Percentiles rank a stretch among this genome's conserved stretches.
Evolutionary conservation across 2,329 filamentous ascomycete species (phyloP).

Genomic region (Paraphaeosphaeria sporulosa): DNA sequence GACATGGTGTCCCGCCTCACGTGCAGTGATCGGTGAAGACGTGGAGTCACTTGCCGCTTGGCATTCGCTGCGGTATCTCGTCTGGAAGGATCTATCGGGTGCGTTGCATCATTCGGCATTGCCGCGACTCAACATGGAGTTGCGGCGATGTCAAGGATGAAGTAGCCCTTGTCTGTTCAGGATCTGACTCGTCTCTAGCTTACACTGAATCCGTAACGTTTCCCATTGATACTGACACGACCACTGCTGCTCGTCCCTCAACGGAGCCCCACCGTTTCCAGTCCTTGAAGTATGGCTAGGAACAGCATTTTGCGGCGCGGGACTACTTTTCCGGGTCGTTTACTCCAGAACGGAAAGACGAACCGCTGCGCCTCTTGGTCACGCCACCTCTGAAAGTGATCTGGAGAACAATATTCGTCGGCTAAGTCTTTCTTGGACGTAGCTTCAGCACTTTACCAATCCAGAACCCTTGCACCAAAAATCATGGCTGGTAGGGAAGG

Average conservation of each 20-base stretch:
- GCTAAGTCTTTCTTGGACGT: background rate
- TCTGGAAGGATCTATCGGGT: conserved; percentile 1
- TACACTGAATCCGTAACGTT: background rate
- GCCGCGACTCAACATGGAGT: background rate
- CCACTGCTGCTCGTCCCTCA: background rate
- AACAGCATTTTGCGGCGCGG: background rate
- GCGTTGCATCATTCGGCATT: conserved; percentile 1
- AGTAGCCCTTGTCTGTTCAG: background rate
- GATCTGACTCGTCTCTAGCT: background rate
- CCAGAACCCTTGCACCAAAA: background rate
- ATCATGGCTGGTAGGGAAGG: background rate
- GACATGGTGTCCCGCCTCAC: conserved; percentile 3
- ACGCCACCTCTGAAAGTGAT: background rate
- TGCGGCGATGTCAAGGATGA: background rate
- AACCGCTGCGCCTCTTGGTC: background rate
- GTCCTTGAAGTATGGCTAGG: background rate
- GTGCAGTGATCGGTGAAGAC: conserved; percentile 15
- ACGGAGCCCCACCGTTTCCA: background rate
- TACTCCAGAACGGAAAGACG: background rate
- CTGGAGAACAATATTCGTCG: background rate
- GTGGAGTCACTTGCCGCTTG: conserved; percentile 5
- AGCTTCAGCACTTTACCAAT: background rate
- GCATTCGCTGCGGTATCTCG: conserved; percentile 1
- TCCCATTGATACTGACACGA: background rate
- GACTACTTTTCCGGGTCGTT: background rate